A percentile compares a stretch with the other conserved stretches of the same genome.
These are phyloP conservation scores for Staphylotrichum longicolle DNA, from an alignment of 495 filamentous ascomycete species.

Conservation along the genomic window DNA sequence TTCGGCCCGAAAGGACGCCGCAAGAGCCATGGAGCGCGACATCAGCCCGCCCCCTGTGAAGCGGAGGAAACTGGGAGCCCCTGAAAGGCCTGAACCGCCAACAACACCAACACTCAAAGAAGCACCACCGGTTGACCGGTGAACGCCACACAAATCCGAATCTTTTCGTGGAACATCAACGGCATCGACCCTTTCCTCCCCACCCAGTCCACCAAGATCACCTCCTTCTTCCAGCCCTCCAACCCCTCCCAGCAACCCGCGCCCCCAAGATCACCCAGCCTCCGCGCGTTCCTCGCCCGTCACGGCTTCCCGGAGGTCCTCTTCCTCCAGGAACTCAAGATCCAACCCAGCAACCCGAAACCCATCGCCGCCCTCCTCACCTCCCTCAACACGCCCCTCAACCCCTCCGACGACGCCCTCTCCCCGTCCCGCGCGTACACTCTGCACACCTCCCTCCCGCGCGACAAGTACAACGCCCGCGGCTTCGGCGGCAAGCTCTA, in stretches of 20 bases:
- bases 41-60: conserved; percentile 28
- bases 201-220: conserved; percentile 34
- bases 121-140: neutral
- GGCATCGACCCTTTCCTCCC: conserved; percentile 46
- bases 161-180: conserved; percentile 55
- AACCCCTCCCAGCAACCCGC: neutral
- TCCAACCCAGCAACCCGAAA: conserved; percentile 36
- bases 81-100: too few relatives aligned
- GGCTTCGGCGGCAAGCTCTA: conserved; percentile 51
- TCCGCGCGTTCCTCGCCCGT: conserved; percentile 45
- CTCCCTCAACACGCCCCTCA: conserved; percentile 38
- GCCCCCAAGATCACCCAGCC: conserved; percentile 10
- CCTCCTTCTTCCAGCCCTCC: conserved; percentile 40
- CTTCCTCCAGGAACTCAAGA: conserved; percentile 55
- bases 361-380: conserved; percentile 27
- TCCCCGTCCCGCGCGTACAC: conserved; percentile 38
- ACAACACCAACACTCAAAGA: too few relatives aligned
- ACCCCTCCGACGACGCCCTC: conserved; percentile 12
- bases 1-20: too few relatives aligned
- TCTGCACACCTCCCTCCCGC: conserved; percentile 43
- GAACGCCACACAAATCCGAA: conserved; percentile 18
- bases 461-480: conserved; percentile 47
- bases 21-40: conserved; percentile 8
- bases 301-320: conserved; percentile 50
- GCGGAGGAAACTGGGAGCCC: conserved; percentile 17